These are phyloP conservation scores for Cladophialophora psammophila DNA, from an alignment of 2,329 filamentous ascomycete species.

Conservation along the genomic window DNA sequence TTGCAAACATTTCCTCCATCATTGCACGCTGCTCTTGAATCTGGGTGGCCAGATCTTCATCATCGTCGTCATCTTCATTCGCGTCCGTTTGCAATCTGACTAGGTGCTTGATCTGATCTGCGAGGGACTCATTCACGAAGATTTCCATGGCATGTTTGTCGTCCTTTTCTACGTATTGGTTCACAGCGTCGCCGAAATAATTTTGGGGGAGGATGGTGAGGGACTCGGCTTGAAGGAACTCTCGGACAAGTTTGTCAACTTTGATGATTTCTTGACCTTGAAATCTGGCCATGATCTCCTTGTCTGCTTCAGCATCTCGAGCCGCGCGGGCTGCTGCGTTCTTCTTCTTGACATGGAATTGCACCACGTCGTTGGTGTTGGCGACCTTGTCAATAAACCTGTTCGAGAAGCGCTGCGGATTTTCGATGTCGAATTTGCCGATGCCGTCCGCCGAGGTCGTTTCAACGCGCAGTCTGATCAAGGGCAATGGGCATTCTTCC, in stretches of 20 bases:
- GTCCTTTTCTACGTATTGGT: constrained; percentile 91
- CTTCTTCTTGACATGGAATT: constrained; percentile 91
- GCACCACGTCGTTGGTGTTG: constrained; percentile 91
- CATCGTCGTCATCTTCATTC: constrained; percentile 67
- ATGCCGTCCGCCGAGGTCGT: constrained; percentile 80
- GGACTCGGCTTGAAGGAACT: constrained; percentile 85
- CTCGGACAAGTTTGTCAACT: constrained; percentile 85
- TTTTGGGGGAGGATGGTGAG: constrained; percentile 93
- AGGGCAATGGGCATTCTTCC: constrained; percentile 71
- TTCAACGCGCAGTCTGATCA: constrained; percentile 90
- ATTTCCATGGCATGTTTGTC: constrained; percentile 90
- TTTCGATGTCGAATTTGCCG: constrained; percentile 87
- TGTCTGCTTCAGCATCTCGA: constrained; percentile 68
- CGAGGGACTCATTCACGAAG: constrained; percentile 76
- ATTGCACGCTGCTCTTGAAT: constrained; percentile 76
- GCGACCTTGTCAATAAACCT: constrained; percentile 89
- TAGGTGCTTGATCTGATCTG: constrained; percentile 73
- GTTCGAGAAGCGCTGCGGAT: constrained; percentile 94
- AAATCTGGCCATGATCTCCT: constrained; percentile 66
- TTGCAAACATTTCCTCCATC: constrained; percentile 74
- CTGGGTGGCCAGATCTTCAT: constrained; percentile 73
- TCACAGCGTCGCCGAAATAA: constrained; percentile 89
- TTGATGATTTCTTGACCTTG: constrained; percentile 76
- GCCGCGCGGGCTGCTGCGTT: constrained; percentile 52
- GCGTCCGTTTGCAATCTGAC: constrained; percentile 72